phyloP scores from a whole-genome alignment of 441 rosid genomes.

The Croton laevigatus region DNA sequence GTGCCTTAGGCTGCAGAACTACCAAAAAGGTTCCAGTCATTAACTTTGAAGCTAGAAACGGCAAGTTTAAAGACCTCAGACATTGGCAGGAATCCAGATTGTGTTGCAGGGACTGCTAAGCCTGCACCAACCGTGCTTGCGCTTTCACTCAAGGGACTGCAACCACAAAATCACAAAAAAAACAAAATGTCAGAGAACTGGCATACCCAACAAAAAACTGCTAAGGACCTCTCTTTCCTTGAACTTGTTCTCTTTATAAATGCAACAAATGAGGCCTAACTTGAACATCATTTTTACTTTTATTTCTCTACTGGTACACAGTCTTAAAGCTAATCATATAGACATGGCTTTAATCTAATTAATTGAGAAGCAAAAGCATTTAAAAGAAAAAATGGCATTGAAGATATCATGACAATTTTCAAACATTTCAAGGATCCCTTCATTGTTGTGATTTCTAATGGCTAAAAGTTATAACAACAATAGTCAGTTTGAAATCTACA shows the following conservation, averaged over 20 bases:
- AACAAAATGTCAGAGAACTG: slow-evolving; percentile 5
- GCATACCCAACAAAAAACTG: not conserved
- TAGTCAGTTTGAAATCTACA: not conserved
- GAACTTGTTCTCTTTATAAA: not conserved
- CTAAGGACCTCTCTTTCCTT: not conserved
- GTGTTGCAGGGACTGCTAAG: slow-evolving; percentile 53
- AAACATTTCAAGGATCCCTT: too few relatives aligned
- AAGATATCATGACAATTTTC: too few relatives aligned
- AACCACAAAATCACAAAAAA: slow-evolving; percentile 15
- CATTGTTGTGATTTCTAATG: not conserved
- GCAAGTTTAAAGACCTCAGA: slow-evolving; percentile 65
- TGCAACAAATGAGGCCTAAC: not conserved
- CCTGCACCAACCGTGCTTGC: slow-evolving; percentile 75
- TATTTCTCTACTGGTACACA: not conserved
- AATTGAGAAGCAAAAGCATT: not conserved
- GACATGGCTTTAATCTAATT: not conserved
- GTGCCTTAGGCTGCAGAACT: slow-evolving; percentile 21
- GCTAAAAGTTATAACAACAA: not conserved
- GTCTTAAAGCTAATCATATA: not conserved
- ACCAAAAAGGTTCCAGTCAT: slow-evolving; percentile 73
- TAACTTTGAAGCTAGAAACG: slow-evolving; percentile 61
- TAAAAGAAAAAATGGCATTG: too few relatives aligned
- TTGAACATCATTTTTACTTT: not conserved
- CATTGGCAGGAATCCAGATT: slow-evolving; percentile 62
- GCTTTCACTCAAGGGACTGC: slow-evolving; percentile 80